These are phyloP conservation scores for Crocinoboletus sp. DNA, from an alignment of 1,284 basidiomycete genomes.

Conservation along the genomic window DNA sequence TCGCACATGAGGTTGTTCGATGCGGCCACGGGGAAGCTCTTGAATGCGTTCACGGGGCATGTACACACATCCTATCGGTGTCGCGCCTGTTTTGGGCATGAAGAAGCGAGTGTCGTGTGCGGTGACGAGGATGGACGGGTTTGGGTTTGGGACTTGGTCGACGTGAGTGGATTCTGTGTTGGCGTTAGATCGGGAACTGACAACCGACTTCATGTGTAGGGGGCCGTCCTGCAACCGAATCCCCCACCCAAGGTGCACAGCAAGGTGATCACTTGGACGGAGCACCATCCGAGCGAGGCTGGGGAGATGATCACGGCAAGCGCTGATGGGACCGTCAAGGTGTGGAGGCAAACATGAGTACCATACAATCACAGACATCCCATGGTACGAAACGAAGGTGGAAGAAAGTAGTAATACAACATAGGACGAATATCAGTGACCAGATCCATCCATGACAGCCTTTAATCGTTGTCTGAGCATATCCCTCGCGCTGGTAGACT, in stretches of 20 bases:
- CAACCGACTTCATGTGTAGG: conserved; percentile 42
- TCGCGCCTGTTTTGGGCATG: conserved; percentile 79
- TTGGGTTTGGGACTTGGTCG: conserved; percentile 91
- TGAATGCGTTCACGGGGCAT: conserved; percentile 86
- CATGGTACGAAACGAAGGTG: background rate
- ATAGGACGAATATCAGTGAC: conserved; percentile 11
- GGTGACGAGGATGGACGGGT: conserved; percentile 89
- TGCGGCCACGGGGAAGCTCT: conserved; percentile 71
- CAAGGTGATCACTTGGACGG: conserved; percentile 88
- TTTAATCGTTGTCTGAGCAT: conserved; percentile 31
- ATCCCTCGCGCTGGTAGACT: conserved; percentile 12
- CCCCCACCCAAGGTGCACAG: conserved; percentile 73
- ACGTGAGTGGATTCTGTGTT: conserved; percentile 51
- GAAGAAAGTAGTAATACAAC: conserved; percentile 23
- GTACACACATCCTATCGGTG: conserved; percentile 71
- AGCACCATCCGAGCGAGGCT: conserved; percentile 78
- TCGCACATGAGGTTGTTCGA: conserved; percentile 87
- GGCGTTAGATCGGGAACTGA: background rate
- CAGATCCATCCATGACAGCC: conserved; percentile 28
- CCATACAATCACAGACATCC: conserved; percentile 1
- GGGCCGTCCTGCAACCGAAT: conserved; percentile 57
- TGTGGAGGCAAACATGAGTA: conserved; percentile 56
- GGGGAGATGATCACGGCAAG: conserved; percentile 85
- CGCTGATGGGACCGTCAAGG: conserved; percentile 81
- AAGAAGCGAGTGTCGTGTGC: conserved; percentile 76